phyloP scores from a whole-genome alignment of 805 yeast species.

The Metschnikowia picachoensis region DNA sequence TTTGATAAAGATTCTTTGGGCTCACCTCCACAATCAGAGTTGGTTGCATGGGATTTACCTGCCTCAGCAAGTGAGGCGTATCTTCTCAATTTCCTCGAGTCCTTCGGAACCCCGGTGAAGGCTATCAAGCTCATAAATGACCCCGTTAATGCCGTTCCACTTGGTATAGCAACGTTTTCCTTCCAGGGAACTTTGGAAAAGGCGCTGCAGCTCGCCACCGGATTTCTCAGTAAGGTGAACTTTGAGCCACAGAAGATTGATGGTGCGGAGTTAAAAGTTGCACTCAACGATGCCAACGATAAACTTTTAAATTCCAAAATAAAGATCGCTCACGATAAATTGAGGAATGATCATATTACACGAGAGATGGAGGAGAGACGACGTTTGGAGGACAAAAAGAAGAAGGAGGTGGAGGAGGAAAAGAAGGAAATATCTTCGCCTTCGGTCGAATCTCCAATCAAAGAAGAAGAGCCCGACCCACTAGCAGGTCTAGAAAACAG shows the following conservation, averaged over 20 bases:
- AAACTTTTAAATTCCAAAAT: conserved; percentile 31
- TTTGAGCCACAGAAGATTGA: conserved; percentile 39
- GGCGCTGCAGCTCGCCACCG: conserved; percentile 35
- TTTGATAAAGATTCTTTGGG: conserved; percentile 75
- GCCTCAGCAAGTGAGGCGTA: conserved; percentile 45
- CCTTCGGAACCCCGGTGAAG: conserved; percentile 58
- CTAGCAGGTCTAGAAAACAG: conserved; percentile 20
- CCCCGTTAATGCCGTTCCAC: conserved; percentile 71
- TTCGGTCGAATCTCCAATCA: neutral
- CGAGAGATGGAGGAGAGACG: conserved; percentile 35
- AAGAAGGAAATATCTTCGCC: conserved; percentile 1
- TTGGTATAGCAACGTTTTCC: conserved; percentile 64
- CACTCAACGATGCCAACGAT: conserved; percentile 45
- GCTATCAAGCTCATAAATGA: conserved; percentile 60
- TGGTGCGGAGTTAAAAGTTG: conserved; percentile 51
- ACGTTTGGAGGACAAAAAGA: conserved; percentile 12
- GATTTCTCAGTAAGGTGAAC: conserved; percentile 25
- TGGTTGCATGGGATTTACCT: conserved; percentile 68
- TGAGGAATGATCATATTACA: conserved; percentile 23
- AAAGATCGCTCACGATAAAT: conserved; percentile 26
- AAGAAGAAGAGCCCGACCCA: neutral
- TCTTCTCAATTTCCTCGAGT: conserved; percentile 48
- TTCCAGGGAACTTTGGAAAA: conserved; percentile 55
- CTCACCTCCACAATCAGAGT: conserved; percentile 64
- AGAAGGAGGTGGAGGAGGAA: conserved; percentile 8